Percentiles rank a stretch among this genome's conserved stretches.
phyloP scores from a whole-genome alignment of 192 early-diverging fungal species.

The Borealophlyctis nickersoniae region DNA sequence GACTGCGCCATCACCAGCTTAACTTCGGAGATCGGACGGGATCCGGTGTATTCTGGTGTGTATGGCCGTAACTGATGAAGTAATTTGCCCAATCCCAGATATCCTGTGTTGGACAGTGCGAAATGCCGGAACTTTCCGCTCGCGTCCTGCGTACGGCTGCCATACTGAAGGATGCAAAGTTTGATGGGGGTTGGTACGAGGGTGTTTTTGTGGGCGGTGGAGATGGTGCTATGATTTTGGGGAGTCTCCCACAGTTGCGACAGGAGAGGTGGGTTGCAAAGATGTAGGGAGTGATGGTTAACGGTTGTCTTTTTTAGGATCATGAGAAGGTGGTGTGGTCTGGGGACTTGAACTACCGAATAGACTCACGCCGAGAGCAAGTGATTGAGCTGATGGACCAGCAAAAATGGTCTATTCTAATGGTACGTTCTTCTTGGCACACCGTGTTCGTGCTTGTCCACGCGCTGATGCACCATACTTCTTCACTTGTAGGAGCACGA shows the following conservation, averaged over 20 bases:
- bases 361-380: slow-evolving; percentile 66
- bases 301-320: slow-evolving; percentile 63
- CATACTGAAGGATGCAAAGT: slow-evolving; percentile 62
- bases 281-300: neutral
- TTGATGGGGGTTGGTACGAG: slow-evolving; percentile 30
- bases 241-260: no score
- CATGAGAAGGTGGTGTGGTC: slow-evolving; percentile 48
- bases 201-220: slow-evolving; percentile 70
- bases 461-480: no score
- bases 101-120: no score
- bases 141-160: slow-evolving; percentile 70
- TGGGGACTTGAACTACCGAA: slow-evolving; percentile 97
- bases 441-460: no score
- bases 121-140: slow-evolving; percentile 60
- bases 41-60: no score
- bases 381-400: slow-evolving; percentile 60
- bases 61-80: no score
- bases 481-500: slow-evolving; percentile 40
- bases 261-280: no score
- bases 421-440: slow-evolving; percentile 39
- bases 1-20: no score
- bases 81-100: no score
- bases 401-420: slow-evolving; percentile 56
- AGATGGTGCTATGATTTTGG: slow-evolving; percentile 81
- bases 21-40: no score